Conservation (phyloP, 345 rosid species). For the Mangifera indica region DNA sequence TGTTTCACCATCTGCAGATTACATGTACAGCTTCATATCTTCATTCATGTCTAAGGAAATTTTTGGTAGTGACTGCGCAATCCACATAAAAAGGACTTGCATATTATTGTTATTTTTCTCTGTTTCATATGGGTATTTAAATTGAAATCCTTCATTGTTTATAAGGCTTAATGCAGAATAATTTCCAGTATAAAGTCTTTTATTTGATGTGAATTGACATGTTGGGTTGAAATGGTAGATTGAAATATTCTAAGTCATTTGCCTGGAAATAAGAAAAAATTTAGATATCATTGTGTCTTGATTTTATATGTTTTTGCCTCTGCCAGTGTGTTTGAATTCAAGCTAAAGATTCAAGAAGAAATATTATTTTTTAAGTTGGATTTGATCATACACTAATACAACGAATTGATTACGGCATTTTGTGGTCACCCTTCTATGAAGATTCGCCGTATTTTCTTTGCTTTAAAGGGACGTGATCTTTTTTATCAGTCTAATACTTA, state of each 20-base stretch:
- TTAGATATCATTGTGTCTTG: neutral
- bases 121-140: constrained; percentile 4
- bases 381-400: too few relatives aligned
- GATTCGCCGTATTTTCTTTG: too few relatives aligned
- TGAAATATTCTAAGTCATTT: neutral
- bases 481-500: too few relatives aligned
- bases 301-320: neutral
- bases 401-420: too few relatives aligned
- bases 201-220: constrained; percentile 19
- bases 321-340: neutral
- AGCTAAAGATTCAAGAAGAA: too few relatives aligned
- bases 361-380: too few relatives aligned
- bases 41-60: constrained; percentile 77
- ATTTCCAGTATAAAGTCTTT: constrained; percentile 20
- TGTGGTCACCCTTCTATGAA: too few relatives aligned
- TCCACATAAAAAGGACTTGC: constrained; percentile 16
- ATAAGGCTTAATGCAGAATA: constrained; percentile 19
- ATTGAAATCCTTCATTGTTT: constrained; percentile 20
- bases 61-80: constrained; percentile 45
- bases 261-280: constrained; percentile 1
- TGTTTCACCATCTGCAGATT: constrained; percentile 41
- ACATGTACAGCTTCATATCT: constrained; percentile 79
- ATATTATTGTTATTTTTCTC: neutral
- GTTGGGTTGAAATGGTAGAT: constrained; percentile 20
- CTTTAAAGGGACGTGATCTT: too few relatives aligned